These are phyloP conservation scores for Phytophthora brassicae DNA, from an alignment of 352 stramenopile species.

Conservation along the genomic window DNA sequence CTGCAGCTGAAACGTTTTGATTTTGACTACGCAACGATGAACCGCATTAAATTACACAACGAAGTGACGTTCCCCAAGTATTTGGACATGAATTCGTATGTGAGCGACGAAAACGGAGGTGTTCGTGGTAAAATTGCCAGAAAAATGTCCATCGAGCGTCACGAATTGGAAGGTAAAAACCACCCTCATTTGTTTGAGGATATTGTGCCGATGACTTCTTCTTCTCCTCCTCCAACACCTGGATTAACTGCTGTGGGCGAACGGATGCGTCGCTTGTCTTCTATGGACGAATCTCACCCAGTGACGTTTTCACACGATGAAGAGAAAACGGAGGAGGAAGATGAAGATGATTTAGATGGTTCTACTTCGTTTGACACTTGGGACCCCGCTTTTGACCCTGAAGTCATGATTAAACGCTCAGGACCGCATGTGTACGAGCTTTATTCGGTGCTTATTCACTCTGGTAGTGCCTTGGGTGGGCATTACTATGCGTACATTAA, in stretches of 20 bases:
- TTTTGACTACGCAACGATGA: conserved; percentile 91
- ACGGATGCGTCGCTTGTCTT: conserved; percentile 55
- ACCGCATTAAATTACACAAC: conserved; percentile 87
- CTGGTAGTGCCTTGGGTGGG: conserved; percentile 87
- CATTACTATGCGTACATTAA: conserved; percentile 96
- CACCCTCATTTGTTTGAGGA: conserved; percentile 23
- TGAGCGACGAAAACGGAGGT: conserved; percentile 54
- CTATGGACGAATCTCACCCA: conserved; percentile 75
- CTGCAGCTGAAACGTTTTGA: conserved; percentile 92
- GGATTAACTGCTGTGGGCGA: conserved; percentile 14
- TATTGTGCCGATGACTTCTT: conserved; percentile 2
- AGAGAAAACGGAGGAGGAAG: conserved; percentile 16
- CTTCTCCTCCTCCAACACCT: conserved; percentile 22
- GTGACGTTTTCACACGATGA: conserved; percentile 35
- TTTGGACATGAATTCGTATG: conserved; percentile 89
- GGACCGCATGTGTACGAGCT: conserved; percentile 89
- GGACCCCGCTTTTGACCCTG: conserved; percentile 64
- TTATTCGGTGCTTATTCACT: conserved; percentile 93
- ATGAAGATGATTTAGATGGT: conserved; percentile 13
- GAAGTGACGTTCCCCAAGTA: conserved; percentile 89
- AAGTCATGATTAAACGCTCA: conserved; percentile 58
- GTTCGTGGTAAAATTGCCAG: conserved; percentile 62
- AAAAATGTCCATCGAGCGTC: conserved; percentile 88
- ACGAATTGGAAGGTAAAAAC: conserved; percentile 63
- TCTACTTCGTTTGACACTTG: conserved; percentile 57